Evolutionary conservation across 495 filamentous ascomycete species (phyloP), one percentile per base, ranked within the genome.

Genomic region (Neurospora sp.): DNA sequence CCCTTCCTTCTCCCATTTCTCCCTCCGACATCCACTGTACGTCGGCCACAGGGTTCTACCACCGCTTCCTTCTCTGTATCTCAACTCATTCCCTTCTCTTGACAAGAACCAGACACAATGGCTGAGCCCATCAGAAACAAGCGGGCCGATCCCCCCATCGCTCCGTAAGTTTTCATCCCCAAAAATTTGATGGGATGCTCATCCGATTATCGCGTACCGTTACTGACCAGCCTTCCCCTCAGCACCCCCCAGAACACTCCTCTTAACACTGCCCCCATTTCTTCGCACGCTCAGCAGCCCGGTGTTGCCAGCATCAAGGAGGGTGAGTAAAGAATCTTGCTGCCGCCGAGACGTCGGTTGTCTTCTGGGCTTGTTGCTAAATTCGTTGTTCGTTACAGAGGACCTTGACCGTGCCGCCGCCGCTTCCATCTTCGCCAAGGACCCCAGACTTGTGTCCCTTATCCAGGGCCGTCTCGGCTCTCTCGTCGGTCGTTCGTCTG

Each of bases 241-340:
- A 96, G 92, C 76, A 98, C 95, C 77, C 95, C 95, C 78, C 95
- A 98, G 85, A 97, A 98, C 84, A 97, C 94, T 22, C 95, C 96
- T 75, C 91, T 93, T 46, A 93, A 88, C 81, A 94, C 94, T 86
- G 96, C 96, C 74, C 96, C 96, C 61, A 99, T 99, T 82, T 96
- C 94, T 20, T 98, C 96, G 71, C 95, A 96, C 84, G 96, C 96
- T 74, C 93, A 97, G 85, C 93, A 97, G 84, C 96, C 96, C 73
- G 92, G 92, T 69, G 91, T 99, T 76, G 87, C 93, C 74, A 98
- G 93, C 83, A 98, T 99, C 86, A 93, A 94, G 84, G 96, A 99
- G 90, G 96, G 96, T 98, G 83, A 78, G 87, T 86, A 22, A 68
- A 59, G 14, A 31, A 11, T 31, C 27, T 37, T n/a, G 20, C 79